Percentiles rank a stretch among this genome's conserved stretches.
These are phyloP conservation scores for Cryptococcus jaspeensis DNA, from an alignment of 1,284 basidiomycete species.

Conservation along the genomic window DNA sequence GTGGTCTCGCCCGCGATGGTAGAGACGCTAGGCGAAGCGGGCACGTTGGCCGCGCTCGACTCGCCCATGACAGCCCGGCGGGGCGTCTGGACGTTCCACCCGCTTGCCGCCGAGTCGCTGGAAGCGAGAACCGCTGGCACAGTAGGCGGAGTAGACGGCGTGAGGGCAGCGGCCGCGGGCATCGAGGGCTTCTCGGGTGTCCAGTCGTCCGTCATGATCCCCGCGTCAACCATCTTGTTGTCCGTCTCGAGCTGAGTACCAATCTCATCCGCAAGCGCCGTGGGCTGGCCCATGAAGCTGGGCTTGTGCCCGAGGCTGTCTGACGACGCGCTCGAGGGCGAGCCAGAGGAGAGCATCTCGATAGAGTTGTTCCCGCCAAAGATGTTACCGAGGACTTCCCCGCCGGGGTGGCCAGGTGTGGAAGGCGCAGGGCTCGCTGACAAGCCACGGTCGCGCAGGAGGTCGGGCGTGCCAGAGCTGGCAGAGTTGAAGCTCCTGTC, in stretches of 20 bases:
- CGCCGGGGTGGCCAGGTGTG: constrained; percentile 9
- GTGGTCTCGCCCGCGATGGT: constrained; percentile 29
- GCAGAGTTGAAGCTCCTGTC: constrained; percentile 44
- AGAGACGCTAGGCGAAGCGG: constrained; percentile 10
- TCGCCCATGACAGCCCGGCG: constrained; percentile 19
- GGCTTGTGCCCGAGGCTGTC: constrained; percentile 10
- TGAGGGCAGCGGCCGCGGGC: constrained; percentile 4
- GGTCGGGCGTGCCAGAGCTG: constrained; percentile 45
- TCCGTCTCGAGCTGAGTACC: constrained; percentile 28
- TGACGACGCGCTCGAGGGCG: constrained; percentile 5
- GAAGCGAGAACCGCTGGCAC: constrained; percentile 10
- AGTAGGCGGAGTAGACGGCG: constrained; percentile 9
- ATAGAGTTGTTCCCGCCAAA: constrained; percentile 12
- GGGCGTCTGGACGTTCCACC: constrained; percentile 23
- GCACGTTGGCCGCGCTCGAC: constrained; percentile 6
- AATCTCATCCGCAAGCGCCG: constrained; percentile 40
- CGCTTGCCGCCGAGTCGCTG: constrained; percentile 11
- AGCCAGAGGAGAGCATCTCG: constrained; percentile 12
- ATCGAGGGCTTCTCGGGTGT: constrained; percentile 20
- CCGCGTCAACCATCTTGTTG: constrained; percentile 23
- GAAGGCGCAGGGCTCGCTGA: constrained; percentile 18
- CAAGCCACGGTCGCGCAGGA: constrained; percentile 33
- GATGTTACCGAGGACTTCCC: constrained; percentile 23
- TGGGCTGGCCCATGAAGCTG: constrained; percentile 24
- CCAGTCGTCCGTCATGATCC: constrained; percentile 40